Evolutionary conservation across 805 yeast species (phyloP), one percentile per base, ranked within the genome.

Genomic region (Starmerella floricola): DNA sequence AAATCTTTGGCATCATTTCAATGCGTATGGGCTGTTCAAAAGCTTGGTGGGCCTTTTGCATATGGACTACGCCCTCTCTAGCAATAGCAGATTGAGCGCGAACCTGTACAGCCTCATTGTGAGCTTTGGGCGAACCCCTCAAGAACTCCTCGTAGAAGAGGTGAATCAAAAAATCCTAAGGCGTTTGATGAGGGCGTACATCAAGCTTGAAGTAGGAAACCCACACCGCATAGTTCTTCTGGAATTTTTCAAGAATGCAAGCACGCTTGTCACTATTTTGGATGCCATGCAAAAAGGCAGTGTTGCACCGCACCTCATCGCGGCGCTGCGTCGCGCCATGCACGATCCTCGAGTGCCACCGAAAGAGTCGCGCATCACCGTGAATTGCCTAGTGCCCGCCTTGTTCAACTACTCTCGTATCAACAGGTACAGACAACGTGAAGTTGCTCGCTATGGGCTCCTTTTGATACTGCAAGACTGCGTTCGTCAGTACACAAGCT

Each of bases 321-420:
- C 55, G 2, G 54, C 58, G 4, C 45, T 62, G 17, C 48, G 47
- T 11, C 45, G 49, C n/a, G 43, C 56, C 2, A 32, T 46, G 37
- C 39, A 46, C 12, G 46, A 50, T 36, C 29, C 36, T 2, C n/a
- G 35, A 11, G 15, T 38, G 8, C 32, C 40, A 15, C 16, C 11
- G 12, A 30, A 17, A 12, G 42, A 38, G 34, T 31, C 65, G 57
- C 51, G 65, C 40, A 69, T 66, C 38, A 60, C 66, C 12, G 60
- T 66, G 23, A 70, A 69, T 45, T 61, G 67, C 26, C 56, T 70
- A 6, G 63, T 73, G 39, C 78, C 75, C 0, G 62, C 68, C 0
- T 51, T 74, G 31, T 73, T 69, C 61, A 72, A 73, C 48, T 64
- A 71, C 44, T 71, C 78, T 49, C 66, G 71, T 31, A 61, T 73